Evolutionary conservation across 441 rosid genomes (phyloP).

Genomic region (Arabidopsis hybrid): DNA sequence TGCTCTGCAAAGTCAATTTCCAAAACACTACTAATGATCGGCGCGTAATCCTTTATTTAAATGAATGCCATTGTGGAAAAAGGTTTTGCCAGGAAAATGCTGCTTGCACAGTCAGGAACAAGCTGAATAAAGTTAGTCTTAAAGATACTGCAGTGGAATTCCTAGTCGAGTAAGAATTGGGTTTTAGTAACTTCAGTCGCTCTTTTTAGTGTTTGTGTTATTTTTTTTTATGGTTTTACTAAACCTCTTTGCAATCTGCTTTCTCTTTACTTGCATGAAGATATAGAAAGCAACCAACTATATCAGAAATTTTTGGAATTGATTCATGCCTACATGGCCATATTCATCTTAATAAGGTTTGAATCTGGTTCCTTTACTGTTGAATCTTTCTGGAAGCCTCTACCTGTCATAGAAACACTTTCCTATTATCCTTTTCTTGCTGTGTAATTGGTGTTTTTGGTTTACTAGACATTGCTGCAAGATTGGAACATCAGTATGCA

Average conservation of each 20-base stretch:
- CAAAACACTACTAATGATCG: constrained; percentile 76
- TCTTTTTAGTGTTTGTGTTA: constrained; percentile 6
- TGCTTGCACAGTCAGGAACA: constrained; percentile 71
- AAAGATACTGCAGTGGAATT: constrained; percentile 71
- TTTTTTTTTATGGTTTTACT: background rate
- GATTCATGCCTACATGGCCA: constrained; percentile 83
- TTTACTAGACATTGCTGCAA: constrained; percentile 65
- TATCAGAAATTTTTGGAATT: constrained; percentile 52
- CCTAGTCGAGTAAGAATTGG: constrained; percentile 68
- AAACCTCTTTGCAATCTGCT: constrained; percentile 22
- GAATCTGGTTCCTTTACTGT: constrained; percentile 33
- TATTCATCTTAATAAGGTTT: constrained; percentile 83
- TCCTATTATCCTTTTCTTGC: constrained; percentile 30
- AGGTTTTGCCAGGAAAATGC: constrained; percentile 83
- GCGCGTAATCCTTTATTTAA: constrained; percentile 74
- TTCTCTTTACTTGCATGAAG: constrained; percentile 52
- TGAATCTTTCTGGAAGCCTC: constrained; percentile 34
- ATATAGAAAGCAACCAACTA: constrained; percentile 56
- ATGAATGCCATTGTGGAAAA: constrained; percentile 79
- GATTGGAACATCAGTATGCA: constrained; percentile 62
- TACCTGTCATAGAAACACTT: constrained; percentile 21
- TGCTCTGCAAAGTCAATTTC: constrained; percentile 82
- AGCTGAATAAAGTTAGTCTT: constrained; percentile 78
- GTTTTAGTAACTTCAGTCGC: constrained; percentile 15
- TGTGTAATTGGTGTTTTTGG: constrained; percentile 40